Base-by-base conservation (phyloP, 2,329 filamentous ascomycete species). In the Ascochyta clinopodiicola region DNA sequence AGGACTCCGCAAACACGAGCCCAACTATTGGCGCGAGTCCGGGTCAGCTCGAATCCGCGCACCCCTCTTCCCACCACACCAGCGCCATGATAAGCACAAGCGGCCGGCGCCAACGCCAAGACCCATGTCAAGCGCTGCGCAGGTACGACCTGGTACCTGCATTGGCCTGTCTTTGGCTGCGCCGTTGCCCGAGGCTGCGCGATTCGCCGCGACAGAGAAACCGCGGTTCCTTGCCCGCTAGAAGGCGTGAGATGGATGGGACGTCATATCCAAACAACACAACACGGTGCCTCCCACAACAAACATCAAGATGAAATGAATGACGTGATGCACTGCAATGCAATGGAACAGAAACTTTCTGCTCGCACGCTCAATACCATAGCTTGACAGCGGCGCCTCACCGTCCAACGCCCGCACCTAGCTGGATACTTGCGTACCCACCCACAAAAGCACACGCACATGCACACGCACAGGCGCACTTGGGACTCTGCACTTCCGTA, bases 1-100 rank as follows among this genome's bases (percentile, higher is more conserved):
- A 31, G 29, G 15, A 36, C 45, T 44, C 51, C 45, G 35, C 45
- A 31, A 49, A 40, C 39, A 49, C 51, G 51, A 55, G 51, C 19
- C 17, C 15, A n/a, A 38, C 32, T 44, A 43, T 47, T 47, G 32
- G 32, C 44, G 7, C 2, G 12, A 10, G 44, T 37, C 42, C 37
- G 24, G 48, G 25, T 37, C 13, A 31, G 29, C 13, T 10, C 29
- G 2, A 29, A 31, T 31, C 29, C 29, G 29, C 29, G 29, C 29
- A 31, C 29, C 12, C 29, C 15, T 13, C 7, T 17, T 15, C 13
- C 13, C 31, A 34, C 4, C 13, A 34, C 31, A 15, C 31, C 31
- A 17, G 17, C 17, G 17, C 17, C 5, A n/a, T 35, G 29, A 31
- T 4, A n/a, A 17, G 32, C 15, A 6, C 15, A 10, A 6, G 7